A percentile compares a stretch with the other conserved stretches of the same genome.
Conservation (phyloP, 2,329 filamentous ascomycete species). For the Fonsecaea monophora region DNA sequence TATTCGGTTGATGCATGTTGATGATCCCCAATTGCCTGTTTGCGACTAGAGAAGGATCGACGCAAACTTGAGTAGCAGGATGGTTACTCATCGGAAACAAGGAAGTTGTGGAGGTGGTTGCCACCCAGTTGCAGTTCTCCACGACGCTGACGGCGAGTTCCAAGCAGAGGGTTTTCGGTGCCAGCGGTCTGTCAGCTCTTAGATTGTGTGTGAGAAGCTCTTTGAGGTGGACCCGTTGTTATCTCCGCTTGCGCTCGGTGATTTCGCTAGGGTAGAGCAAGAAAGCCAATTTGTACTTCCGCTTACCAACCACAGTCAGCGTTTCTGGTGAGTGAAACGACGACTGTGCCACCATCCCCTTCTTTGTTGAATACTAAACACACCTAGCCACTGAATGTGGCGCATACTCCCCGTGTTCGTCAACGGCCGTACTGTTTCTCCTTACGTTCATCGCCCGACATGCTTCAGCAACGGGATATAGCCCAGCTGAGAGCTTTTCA, state of each 20-base stretch:
- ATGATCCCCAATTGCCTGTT: conserved; percentile 5
- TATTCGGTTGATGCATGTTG: conserved; percentile 1
- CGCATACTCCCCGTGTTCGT: background rate
- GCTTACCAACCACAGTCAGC: no score
- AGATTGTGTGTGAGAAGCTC: no score
- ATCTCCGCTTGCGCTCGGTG: no score
- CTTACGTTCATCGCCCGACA: conserved; percentile 4
- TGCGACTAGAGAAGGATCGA: background rate
- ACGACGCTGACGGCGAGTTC: background rate
- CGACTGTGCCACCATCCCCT: background rate
- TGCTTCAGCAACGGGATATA: conserved; percentile 29
- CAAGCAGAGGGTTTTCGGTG: background rate
- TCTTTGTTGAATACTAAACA: conserved; percentile 3
- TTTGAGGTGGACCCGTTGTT: no score
- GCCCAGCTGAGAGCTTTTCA: conserved; percentile 35
- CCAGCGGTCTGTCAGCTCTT: background rate
- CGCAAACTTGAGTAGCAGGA: background rate
- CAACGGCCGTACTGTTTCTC: background rate
- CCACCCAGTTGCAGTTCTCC: no score
- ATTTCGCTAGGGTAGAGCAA: no score
- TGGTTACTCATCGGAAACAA: conserved; percentile 17
- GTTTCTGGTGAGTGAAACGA: no score
- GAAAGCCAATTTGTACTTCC: no score
- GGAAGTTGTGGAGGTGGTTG: background rate
- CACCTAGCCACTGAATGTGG: background rate